These are phyloP conservation scores for Cyberlindnera mycetangii DNA, from an alignment of 805 yeast species.

Conservation along the genomic window DNA sequence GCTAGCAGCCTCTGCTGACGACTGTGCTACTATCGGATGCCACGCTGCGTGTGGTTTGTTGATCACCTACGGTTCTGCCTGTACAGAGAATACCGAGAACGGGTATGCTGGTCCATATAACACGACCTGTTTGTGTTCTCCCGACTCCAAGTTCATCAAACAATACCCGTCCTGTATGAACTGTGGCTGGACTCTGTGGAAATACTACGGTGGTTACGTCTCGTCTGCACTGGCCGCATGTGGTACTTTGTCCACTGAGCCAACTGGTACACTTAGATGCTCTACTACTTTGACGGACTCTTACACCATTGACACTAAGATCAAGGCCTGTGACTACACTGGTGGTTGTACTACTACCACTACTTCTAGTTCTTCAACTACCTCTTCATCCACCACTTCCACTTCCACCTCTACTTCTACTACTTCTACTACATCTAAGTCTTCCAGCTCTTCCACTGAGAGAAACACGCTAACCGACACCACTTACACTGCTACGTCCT, in stretches of 20 bases:
- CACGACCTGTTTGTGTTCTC: constrained; percentile 21
- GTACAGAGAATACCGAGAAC: constrained; percentile 19
- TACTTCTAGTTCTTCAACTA: constrained; percentile 9
- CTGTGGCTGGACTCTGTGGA: constrained; percentile 37
- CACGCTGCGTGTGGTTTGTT: constrained; percentile 33
- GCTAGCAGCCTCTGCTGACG: constrained; percentile 24
- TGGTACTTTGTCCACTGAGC: constrained; percentile 26
- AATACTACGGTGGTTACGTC: constrained; percentile 29
- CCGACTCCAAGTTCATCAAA: constrained; percentile 22
- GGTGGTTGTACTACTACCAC: constrained; percentile 9
- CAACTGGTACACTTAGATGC: constrained; percentile 31
- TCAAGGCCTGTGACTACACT: constrained; percentile 11
- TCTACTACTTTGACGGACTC: constrained; percentile 21
- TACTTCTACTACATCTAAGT: constrained; percentile 2
- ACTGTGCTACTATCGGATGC: constrained; percentile 29
- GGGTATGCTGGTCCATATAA: constrained; percentile 18
- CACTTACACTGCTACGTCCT: constrained; percentile 4
- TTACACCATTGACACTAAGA: constrained; percentile 7
- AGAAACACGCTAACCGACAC: constrained; percentile 8
- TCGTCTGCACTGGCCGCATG: constrained; percentile 28
- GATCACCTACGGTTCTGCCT: constrained; percentile 29
- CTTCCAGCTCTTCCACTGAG: constrained; percentile 1
- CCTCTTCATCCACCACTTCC: constrained; percentile 7
- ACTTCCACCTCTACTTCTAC: constrained; percentile 6
- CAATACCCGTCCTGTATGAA: constrained; percentile 29